phyloP scores from a whole-genome alignment of 768 basidiomycete species.

The Tricholoma hemisulphureum region DNA sequence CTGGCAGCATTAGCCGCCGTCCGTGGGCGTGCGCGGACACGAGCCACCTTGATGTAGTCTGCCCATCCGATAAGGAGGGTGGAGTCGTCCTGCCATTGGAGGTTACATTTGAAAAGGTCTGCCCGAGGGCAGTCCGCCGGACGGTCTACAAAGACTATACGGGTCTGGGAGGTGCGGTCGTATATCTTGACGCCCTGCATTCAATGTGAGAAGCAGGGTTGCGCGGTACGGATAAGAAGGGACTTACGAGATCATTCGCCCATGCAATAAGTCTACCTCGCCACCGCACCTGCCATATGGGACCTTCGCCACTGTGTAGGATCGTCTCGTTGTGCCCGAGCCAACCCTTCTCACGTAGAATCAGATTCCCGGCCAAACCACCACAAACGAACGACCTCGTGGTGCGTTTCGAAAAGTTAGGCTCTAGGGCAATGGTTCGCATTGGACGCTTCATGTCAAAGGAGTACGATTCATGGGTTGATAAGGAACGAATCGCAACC shows the following conservation, averaged over 20 bases:
- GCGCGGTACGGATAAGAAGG: background rate
- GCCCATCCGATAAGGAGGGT: slow-evolving; percentile 94
- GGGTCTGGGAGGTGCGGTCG: slow-evolving; percentile 72
- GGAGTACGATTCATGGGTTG: slow-evolving; percentile 73
- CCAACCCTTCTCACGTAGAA: slow-evolving; percentile 96
- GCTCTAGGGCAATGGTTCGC: slow-evolving; percentile 87
- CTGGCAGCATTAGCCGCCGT: slow-evolving; percentile 40
- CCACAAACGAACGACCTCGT: slow-evolving; percentile 86
- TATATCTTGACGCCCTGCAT: slow-evolving; percentile 90
- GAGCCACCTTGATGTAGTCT: slow-evolving; percentile 86
- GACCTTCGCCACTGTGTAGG: slow-evolving; percentile 83
- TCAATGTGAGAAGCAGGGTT: background rate
- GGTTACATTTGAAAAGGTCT: slow-evolving; percentile 90
- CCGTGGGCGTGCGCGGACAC: slow-evolving; percentile 63
- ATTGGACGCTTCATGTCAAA: slow-evolving; percentile 93
- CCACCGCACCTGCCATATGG: slow-evolving; percentile 93
- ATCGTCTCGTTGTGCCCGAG: slow-evolving; percentile 89
- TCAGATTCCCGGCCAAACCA: slow-evolving; percentile 83
- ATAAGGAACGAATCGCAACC: slow-evolving; percentile 82
- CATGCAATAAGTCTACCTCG: slow-evolving; percentile 84
- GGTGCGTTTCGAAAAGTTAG: slow-evolving; percentile 76
- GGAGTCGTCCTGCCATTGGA: slow-evolving; percentile 90
- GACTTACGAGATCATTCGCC: slow-evolving; percentile 83
- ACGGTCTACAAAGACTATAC: slow-evolving; percentile 84
- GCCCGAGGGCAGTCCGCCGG: slow-evolving; percentile 81